phyloP scores from a whole-genome alignment of 352 stramenopile genomes.

The Globisporangium uncinulatum region DNA sequence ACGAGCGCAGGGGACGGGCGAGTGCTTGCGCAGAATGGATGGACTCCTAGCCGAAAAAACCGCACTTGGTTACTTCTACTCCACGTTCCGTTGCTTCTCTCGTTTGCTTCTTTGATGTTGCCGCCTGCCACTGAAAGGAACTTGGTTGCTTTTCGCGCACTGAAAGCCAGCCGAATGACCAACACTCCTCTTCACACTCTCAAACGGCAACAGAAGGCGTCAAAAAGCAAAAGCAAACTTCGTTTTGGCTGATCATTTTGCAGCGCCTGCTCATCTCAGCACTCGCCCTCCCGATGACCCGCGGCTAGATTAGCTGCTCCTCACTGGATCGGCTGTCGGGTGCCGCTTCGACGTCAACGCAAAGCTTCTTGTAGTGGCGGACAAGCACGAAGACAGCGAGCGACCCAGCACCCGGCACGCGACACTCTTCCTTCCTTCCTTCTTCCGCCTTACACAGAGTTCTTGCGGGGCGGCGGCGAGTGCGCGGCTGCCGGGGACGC shows the following conservation, averaged over 20 bases:
- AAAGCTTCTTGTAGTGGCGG: not conserved
- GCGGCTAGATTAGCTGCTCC: not conserved
- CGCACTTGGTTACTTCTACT: constrained; percentile 14
- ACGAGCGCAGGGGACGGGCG: not conserved
- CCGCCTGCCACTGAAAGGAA: not conserved
- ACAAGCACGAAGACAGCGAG: not conserved
- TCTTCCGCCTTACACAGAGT: constrained; percentile 48
- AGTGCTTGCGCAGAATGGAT: constrained; percentile 10
- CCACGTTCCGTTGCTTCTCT: not conserved
- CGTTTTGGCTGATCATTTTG: constrained; percentile 6
- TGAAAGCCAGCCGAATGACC: too few relatives aligned
- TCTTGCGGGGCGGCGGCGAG: constrained; percentile 60
- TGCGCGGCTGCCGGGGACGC: constrained; percentile 39
- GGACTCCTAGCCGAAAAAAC: constrained; percentile 14
- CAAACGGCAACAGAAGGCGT: not conserved
- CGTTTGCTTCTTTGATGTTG: constrained; percentile 6
- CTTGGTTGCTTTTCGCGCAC: too few relatives aligned
- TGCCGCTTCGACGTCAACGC: not conserved
- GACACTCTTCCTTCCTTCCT: not conserved
- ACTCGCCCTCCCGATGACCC: too few relatives aligned
- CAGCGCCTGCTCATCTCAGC: too few relatives aligned
- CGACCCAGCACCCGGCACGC: not conserved
- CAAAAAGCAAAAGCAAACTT: constrained; percentile 12
- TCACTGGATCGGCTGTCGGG: not conserved
- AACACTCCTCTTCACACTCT: too few relatives aligned